phyloP scores from a whole-genome alignment of 176 grass and related monocot species.

The Oryza glaberrima region DNA sequence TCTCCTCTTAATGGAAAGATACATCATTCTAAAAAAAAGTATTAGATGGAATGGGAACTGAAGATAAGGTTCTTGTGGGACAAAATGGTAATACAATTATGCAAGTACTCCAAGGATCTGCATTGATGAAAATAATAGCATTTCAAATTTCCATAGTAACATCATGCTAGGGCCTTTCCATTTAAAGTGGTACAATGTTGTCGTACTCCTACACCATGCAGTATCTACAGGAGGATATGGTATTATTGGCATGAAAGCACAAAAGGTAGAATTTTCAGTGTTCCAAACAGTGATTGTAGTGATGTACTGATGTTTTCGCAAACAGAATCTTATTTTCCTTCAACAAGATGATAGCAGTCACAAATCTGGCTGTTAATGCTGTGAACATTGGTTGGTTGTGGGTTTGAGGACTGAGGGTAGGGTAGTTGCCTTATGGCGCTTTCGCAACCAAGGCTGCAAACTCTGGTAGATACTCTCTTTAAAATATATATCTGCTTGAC shows the following conservation, averaged over 20 bases:
- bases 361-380: background rate
- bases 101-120: background rate
- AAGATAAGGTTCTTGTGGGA: background rate
- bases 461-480: too few species aligned
- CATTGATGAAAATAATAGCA: background rate
- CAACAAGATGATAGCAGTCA: background rate
- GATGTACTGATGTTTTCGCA: background rate
- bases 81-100: constrained; percentile 6
- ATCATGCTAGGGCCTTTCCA: background rate
- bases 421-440: background rate
- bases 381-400: background rate
- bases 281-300: background rate
- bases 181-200: background rate
- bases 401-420: background rate
- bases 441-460: too few species aligned
- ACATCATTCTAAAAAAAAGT: background rate
- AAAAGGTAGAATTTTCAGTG: background rate
- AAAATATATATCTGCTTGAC: too few species aligned
- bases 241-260: background rate
- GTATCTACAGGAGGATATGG: background rate
- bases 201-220: background rate
- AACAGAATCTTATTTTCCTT: constrained; percentile 5
- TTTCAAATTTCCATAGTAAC: background rate
- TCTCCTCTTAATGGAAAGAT: background rate
- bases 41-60: background rate